Base-by-base conservation (phyloP, 306 rosid genomes). In the Pueraria montana region DNA sequence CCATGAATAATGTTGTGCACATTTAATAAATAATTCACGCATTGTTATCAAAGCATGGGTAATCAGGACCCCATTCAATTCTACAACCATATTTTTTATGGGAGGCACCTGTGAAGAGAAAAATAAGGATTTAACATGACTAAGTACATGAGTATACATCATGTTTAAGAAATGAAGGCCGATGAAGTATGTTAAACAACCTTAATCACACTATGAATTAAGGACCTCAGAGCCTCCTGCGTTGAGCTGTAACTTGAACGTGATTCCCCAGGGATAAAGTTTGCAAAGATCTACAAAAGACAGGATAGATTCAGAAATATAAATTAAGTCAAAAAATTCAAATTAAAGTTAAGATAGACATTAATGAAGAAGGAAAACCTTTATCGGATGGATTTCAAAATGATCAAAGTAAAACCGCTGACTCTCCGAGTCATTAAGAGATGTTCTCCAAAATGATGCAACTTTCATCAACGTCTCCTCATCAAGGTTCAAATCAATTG, bases 1-100 rank as follows among this genome's bases (percentile, higher is more conserved):
- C 99, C 99, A 96, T 90, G 99, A 96, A 91, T 96, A 96, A 85
- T 96, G 99, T 74, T 86, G 98, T 40, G 92, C 99, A 68, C 93
- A 96, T 91, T 89, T 93, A 81, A 93, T 67, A 48, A 85, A 72
- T 82, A 96, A 85, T 82, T 96, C 99, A 53, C 92, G 99, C 77
- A 92, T 79, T 34, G 99, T 96, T 80, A 93, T 93, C 87, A 93
- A 59, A 75, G 96, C 99, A 89, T 96, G 99, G 70, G 93, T 96
- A 79, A 96, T 91, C 40, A 91, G 87, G 61, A 96, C 92, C 52
- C 99, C 99, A 48, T 96, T 96, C 85, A 96, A 90, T 89, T 96
- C 98, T 62, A 96, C 97, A 55, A 87, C 93, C 94, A 87, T 90
- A 76, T 92, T 91, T 88, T 96, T 92, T 83, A 96, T 83, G 32